These are phyloP conservation scores for Aspergillus niger DNA, from an alignment of 2,329 filamentous ascomycete species.

Conservation along the genomic window DNA sequence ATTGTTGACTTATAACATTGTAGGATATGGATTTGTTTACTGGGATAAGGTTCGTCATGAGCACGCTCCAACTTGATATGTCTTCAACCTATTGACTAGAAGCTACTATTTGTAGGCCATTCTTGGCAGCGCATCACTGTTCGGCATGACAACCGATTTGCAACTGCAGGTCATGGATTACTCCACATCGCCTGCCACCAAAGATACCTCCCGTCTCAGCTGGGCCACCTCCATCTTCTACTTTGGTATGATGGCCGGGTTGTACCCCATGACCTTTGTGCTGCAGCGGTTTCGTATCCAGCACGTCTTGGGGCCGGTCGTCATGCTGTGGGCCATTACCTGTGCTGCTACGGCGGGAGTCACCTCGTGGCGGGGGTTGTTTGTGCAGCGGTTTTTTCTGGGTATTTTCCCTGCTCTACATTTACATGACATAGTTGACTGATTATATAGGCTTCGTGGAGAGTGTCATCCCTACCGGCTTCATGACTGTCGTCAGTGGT, in stretches of 20 bases:
- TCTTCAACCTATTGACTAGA: not conserved
- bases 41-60: conserved; percentile 61
- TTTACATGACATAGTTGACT: not conserved
- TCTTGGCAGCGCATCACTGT: conserved; percentile 69
- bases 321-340: conserved; percentile 64
- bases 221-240: conserved; percentile 82
- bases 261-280: conserved; percentile 72
- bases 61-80: not conserved
- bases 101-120: conserved; percentile 58
- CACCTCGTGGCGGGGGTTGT: conserved; percentile 64
- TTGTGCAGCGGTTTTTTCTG: conserved; percentile 65
- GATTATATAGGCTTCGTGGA: conserved; percentile 55
- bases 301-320: conserved; percentile 59
- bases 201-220: conserved; percentile 67
- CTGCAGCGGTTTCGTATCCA: conserved; percentile 68
- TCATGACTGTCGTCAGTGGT: conserved; percentile 64
- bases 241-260: conserved; percentile 73
- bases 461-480: conserved; percentile 65
- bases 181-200: conserved; percentile 56
- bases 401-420: conserved; percentile 25
- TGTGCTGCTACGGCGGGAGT: conserved; percentile 71
- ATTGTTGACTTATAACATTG: not conserved
- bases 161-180: conserved; percentile 57
- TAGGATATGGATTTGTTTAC: conserved; percentile 65
- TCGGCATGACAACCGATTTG: conserved; percentile 74